phyloP scores from a whole-genome alignment of 148 eudicot genomes.

The Simmondsia chinensis region DNA sequence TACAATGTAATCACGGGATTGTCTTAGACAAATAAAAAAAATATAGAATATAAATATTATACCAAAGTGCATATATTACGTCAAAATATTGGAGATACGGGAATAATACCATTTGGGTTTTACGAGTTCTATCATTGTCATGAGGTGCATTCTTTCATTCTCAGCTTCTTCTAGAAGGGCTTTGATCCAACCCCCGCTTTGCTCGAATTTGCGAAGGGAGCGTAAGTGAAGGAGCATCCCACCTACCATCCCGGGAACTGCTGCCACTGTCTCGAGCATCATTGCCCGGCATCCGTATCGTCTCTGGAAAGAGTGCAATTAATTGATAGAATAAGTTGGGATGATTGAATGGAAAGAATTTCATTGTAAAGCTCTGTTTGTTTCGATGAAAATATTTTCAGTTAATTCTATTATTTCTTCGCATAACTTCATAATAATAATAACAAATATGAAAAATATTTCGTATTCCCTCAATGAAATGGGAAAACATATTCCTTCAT shows the following conservation, averaged over 20 bases:
- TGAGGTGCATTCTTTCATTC: slow-evolving; percentile 92
- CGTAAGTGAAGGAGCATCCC: slow-evolving; percentile 78
- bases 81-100: too few species aligned
- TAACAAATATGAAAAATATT: too few species aligned
- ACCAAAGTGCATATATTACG: too few species aligned
- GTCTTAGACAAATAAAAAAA: too few species aligned
- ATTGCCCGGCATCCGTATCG: slow-evolving; percentile 89
- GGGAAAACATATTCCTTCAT: too few species aligned
- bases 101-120: slow-evolving; percentile 88
- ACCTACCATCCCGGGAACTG: slow-evolving; percentile 91
- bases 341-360: neutral
- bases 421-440: too few species aligned
- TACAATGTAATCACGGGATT: too few species aligned
- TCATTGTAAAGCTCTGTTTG: neutral
- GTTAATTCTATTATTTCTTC: too few species aligned
- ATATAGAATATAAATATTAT: too few species aligned
- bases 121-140: slow-evolving; percentile 92
- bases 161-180: slow-evolving; percentile 96
- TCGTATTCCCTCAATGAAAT: too few species aligned
- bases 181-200: slow-evolving; percentile 91
- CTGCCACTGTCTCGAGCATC: slow-evolving; percentile 98
- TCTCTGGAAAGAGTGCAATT: slow-evolving; percentile 29
- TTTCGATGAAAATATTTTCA: too few species aligned
- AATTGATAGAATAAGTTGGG: neutral
- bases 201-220: slow-evolving; percentile 78